Conservation (phyloP, 352 stramenopile genomes). For the Phytopythium sindhum region DNA sequence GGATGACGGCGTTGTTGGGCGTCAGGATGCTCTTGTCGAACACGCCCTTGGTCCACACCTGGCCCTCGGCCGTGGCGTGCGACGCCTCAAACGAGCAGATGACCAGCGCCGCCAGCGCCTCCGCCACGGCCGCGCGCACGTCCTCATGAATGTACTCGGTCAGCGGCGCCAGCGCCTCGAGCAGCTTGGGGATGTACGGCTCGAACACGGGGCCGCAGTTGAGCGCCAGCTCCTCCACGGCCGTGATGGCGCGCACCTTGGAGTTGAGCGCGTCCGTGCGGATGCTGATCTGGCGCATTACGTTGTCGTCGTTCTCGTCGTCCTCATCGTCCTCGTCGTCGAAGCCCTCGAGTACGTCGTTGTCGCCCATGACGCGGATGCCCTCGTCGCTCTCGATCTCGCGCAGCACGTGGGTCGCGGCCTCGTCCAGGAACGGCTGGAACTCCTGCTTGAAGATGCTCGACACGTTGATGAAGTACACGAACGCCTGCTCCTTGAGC, state of each 20-base stretch:
- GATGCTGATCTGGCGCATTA: slow-evolving; percentile 82
- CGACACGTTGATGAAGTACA: slow-evolving; percentile 97
- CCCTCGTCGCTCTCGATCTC: slow-evolving; percentile 77
- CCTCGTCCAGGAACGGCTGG: slow-evolving; percentile 87
- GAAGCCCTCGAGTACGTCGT: slow-evolving; percentile 65
- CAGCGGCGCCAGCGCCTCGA: slow-evolving; percentile 72
- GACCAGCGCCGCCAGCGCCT: slow-evolving; percentile 74
- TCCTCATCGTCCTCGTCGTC: slow-evolving; percentile 82
- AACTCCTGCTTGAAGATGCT: slow-evolving; percentile 99
- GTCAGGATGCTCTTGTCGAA: slow-evolving; percentile 77
- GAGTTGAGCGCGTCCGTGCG: slow-evolving; percentile 83
- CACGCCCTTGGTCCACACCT: slow-evolving; percentile 84
- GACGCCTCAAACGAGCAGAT: slow-evolving; percentile 84
- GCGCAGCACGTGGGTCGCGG: slow-evolving; percentile 63
- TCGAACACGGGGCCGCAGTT: slow-evolving; percentile 81
- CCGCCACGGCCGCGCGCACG: slow-evolving; percentile 73
- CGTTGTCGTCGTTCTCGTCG: slow-evolving; percentile 65
- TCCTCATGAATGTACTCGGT: slow-evolving; percentile 88
- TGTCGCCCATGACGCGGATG: slow-evolving; percentile 64
- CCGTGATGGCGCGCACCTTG: slow-evolving; percentile 77
- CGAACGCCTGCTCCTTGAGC: slow-evolving; percentile 97
- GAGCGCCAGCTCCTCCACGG: slow-evolving; percentile 80
- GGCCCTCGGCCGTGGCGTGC: slow-evolving; percentile 72
- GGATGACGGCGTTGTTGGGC: slow-evolving; percentile 72
- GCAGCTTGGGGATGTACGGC: slow-evolving; percentile 79